Conservation (phyloP, 495 filamentous ascomycete species). For the Pyrenula massariospora region DNA sequence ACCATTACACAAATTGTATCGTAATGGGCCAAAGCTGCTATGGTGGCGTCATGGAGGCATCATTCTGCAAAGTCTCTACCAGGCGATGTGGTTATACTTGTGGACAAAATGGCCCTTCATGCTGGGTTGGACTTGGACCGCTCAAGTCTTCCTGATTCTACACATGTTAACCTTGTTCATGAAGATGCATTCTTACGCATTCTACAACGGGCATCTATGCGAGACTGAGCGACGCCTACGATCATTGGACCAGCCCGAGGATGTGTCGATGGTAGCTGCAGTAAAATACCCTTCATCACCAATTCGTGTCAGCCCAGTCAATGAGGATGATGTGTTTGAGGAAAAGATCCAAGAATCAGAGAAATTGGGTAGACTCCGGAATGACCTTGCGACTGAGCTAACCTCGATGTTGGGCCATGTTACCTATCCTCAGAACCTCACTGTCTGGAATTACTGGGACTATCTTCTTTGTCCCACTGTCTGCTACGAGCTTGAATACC, state of each 20-base stretch:
- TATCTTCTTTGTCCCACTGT: conserved; percentile 88
- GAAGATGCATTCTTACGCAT: conserved; percentile 98
- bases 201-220: conserved; percentile 93
- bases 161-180: conserved; percentile 86
- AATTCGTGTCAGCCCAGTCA: conserved; percentile 21
- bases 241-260: conserved; percentile 65
- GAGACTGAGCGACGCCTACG: conserved; percentile 70
- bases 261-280: conserved; percentile 53
- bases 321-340: conserved; percentile 10
- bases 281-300: conserved; percentile 65
- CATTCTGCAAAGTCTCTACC: conserved; percentile 69
- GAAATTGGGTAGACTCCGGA: conserved; percentile 55
- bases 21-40: conserved; percentile 38
- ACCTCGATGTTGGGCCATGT: conserved; percentile 80
- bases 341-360: conserved; percentile 30
- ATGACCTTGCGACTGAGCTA: conserved; percentile 80
- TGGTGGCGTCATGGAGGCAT: conserved; percentile 70
- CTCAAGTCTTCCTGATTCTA: conserved; percentile 88
- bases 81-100: conserved; percentile 63
- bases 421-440: conserved; percentile 85
- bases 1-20: conserved; percentile 61
- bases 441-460: conserved; percentile 69
- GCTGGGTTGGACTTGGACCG: conserved; percentile 85
- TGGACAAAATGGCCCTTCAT: conserved; percentile 88
- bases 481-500: conserved; percentile 97